phyloP scores from a whole-genome alignment of 306 rosid genomes.

The Hippophae tibetana region DNA sequence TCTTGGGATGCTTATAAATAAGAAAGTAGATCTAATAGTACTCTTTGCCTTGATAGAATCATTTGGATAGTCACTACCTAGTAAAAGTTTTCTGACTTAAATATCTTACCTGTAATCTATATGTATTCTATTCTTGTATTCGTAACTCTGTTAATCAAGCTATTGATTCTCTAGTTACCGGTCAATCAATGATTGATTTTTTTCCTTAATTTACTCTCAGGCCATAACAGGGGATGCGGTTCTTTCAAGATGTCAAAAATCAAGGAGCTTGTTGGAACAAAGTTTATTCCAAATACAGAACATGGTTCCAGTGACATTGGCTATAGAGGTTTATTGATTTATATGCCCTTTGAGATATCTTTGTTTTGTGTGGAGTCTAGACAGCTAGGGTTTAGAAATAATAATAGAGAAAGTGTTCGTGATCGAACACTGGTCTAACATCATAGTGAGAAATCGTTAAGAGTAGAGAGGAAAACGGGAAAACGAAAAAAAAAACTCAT shows the following conservation, averaged over 20 bases:
- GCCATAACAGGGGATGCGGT: constrained; percentile 35
- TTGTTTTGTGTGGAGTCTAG: not conserved
- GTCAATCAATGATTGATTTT: not conserved
- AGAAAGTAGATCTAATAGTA: no score
- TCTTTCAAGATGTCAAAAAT: constrained; percentile 38
- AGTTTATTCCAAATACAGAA: constrained; percentile 40
- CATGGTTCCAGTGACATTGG: constrained; percentile 36
- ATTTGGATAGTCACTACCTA: no score
- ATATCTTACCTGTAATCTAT: not conserved
- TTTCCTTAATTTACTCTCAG: constrained; percentile 21
- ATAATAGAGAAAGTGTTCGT: not conserved
- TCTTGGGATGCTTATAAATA: not conserved
- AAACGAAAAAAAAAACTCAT: no score
- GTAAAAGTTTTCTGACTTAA: no score
- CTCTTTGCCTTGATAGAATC: not conserved
- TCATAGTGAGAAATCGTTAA: no score
- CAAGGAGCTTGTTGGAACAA: constrained; percentile 24
- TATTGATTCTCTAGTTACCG: not conserved
- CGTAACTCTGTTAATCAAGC: not conserved
- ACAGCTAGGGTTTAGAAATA: no score
- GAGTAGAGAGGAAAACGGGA: no score
- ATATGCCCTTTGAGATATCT: not conserved
- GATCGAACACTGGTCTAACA: not conserved
- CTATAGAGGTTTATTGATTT: constrained; percentile 35
- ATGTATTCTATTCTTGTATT: not conserved